A percentile compares a stretch with the other conserved stretches of the same genome.
phyloP scores from a whole-genome alignment of 352 stramenopile genomes.

The Blastocystis sp. region DNA sequence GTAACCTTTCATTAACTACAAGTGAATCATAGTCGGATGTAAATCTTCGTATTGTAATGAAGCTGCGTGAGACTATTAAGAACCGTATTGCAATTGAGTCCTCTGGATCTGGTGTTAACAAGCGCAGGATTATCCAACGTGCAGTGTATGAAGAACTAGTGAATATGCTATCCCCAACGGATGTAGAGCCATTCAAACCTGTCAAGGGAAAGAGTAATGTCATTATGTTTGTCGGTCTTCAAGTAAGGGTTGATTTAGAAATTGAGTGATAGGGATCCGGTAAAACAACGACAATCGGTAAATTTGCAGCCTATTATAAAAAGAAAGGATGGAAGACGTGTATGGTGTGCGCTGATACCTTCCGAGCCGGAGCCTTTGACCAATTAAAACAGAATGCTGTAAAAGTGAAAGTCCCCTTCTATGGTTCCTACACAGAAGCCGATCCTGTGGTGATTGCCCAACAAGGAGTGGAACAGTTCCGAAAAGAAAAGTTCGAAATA shows the following conservation, averaged over 20 bases:
- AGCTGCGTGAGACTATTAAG: conserved; percentile 85
- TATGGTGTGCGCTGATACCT: conserved; percentile 99
- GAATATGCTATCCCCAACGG: conserved; percentile 80
- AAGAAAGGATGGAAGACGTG: conserved; percentile 93
- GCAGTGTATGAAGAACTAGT: conserved; percentile 84
- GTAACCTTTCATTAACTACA: conserved; percentile 60
- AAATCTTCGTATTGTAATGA: conserved; percentile 74
- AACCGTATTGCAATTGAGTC: conserved; percentile 81
- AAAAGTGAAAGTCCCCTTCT: conserved; percentile 94
- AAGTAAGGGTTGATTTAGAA: conserved; percentile 47
- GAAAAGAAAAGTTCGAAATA: conserved; percentile 92
- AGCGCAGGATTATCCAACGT: conserved; percentile 83
- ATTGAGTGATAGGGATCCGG: conserved; percentile 83
- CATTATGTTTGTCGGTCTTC: conserved; percentile 86
- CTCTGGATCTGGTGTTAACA: conserved; percentile 76
- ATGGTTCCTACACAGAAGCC: conserved; percentile 94
- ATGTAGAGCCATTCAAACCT: conserved; percentile 81
- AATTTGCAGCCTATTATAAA: conserved; percentile 97
- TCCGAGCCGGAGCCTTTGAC: conserved; percentile 95
- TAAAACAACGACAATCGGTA: conserved; percentile 99
- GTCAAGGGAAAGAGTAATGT: conserved; percentile 86
- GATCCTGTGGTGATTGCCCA: conserved; percentile 94
- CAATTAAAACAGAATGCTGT: conserved; percentile 99
- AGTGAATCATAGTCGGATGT: conserved; percentile 78
- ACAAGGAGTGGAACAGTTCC: conserved; percentile 93